Evolutionary conservation across 768 basidiomycete species (phyloP), one percentile per base, ranked within the genome.

Genomic region (Tylopilus plumbeoviolaceoides): DNA sequence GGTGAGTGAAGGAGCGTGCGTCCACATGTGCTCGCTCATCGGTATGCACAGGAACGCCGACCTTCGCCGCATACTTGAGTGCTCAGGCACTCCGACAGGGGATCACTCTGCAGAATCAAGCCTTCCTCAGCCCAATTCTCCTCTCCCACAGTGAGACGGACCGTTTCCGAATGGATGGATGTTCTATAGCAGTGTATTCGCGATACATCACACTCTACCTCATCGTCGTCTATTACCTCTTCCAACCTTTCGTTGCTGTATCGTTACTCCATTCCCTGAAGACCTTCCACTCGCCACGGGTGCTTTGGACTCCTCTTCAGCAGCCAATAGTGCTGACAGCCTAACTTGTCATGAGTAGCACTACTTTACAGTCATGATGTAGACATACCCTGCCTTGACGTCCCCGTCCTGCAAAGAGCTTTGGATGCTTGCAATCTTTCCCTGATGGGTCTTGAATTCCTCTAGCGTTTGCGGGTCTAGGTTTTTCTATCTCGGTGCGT

Each of bases 391-490:
- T 14, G 75, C 73, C 59, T 78, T 82, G 56, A 82, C 58, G 57
- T 87, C 83, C 17, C 83, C 84, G 47, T 67, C 79, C 39, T 80
- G 75, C 36, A 86, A 57, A 2, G 84, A 79, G 59, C 65, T 79
- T 58, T 85, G 85, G 25, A 82, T 65, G 35, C 64, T 73, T n/a
- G 73, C 63, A 61, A 83, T 69, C 65, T 77, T 82, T 18, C 75
- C 79, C 59, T 86, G 85, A 39, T 79, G 80, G 56, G 72, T 76
- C 55, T 80, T 80, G 54, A 88, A 74, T 45, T 85, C 86, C 57
- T 85, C 78, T 55, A 87, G 65, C 9, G 78, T 69, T 61, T 85
- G 83, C 1, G 86, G 85, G 60, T 90, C 89, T 72, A 91, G 65
- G 50, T 85, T 86, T 77, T 87, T 87, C 89, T 91, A 15, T 55